Percentiles rank a stretch among this genome's conserved stretches.
Evolutionary conservation across 1,139 yeast species (phyloP).

Genomic region (Kurtzmaniella quercitrusa): DNA sequence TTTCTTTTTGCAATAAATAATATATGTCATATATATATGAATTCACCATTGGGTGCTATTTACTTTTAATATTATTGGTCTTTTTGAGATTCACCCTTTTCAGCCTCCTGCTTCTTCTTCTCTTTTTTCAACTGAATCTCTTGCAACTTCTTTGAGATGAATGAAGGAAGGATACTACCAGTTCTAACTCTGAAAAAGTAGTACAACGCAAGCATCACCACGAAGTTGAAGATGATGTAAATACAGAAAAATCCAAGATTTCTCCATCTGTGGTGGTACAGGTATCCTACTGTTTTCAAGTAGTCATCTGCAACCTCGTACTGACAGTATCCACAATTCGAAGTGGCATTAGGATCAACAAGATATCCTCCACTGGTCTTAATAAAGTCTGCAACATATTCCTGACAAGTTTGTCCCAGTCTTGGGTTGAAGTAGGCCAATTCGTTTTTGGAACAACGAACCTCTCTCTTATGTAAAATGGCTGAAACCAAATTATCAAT

Average conservation of each 20-base stretch:
- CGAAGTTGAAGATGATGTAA: slow-evolving; percentile 51
- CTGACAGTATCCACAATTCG: slow-evolving; percentile 57
- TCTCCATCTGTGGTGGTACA: slow-evolving; percentile 55
- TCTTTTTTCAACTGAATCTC: neutral
- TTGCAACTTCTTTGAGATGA: neutral
- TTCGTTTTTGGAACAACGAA: slow-evolving; percentile 52
- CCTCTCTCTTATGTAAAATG: slow-evolving; percentile 52
- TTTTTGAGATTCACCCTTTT: neutral
- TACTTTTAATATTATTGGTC: neutral
- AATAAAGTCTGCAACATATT: slow-evolving; percentile 35
- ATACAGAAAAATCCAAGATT: slow-evolving; percentile 59
- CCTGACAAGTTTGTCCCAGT: slow-evolving; percentile 54
- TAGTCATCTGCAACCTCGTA: slow-evolving; percentile 52
- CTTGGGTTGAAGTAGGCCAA: slow-evolving; percentile 53
- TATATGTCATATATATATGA: neutral
- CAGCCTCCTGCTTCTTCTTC: neutral
- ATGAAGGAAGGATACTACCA: slow-evolving; percentile 7
- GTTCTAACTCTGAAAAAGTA: slow-evolving; percentile 17
- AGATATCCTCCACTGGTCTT: slow-evolving; percentile 46
- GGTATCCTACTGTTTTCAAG: slow-evolving; percentile 40
- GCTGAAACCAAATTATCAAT: slow-evolving; percentile 54
- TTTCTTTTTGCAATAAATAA: too few relatives aligned
- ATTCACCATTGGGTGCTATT: neutral
- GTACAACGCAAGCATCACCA: slow-evolving; percentile 19
- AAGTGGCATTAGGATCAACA: slow-evolving; percentile 47